phyloP scores from a whole-genome alignment of 345 rosid genomes.

The Brassica nigra region DNA sequence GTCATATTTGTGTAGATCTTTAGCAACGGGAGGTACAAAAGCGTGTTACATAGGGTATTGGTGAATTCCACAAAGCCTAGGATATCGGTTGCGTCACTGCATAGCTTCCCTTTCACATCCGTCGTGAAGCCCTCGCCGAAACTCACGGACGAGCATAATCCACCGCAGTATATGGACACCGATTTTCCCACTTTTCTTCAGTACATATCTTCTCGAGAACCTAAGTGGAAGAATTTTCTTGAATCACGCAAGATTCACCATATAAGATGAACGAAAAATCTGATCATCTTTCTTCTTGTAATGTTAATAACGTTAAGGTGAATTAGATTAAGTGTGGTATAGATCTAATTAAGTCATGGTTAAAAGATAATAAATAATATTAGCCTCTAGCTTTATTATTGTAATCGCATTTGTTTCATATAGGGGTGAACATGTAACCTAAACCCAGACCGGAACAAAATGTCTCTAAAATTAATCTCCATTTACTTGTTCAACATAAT shows the following conservation, averaged over 20 bases:
- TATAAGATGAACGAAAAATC: neutral
- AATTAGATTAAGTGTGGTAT: neutral
- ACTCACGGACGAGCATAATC: constrained; percentile 54
- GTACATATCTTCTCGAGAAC: constrained; percentile 63
- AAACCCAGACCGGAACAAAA: too few relatives aligned
- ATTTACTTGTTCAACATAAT: too few relatives aligned
- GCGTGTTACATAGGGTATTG: constrained; percentile 36
- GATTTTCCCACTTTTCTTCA: constrained; percentile 73
- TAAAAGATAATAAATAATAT: neutral
- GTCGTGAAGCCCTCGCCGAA: constrained; percentile 52
- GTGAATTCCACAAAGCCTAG: constrained; percentile 50
- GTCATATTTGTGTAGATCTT: constrained; percentile 49
- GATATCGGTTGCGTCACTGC: constrained; percentile 77
- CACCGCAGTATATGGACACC: constrained; percentile 59
- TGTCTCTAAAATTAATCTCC: too few relatives aligned
- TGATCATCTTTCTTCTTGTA: neutral
- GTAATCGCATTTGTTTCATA: too few relatives aligned
- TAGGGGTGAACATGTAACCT: too few relatives aligned
- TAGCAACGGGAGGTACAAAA: constrained; percentile 89
- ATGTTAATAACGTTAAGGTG: neutral
- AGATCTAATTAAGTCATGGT: neutral
- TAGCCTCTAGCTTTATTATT: neutral
- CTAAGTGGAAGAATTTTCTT: constrained; percentile 73
- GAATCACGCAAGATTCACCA: constrained; percentile 62
- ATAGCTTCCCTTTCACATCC: constrained; percentile 54